A percentile compares a stretch with the other conserved stretches of the same genome.
These are phyloP conservation scores for Melastoma malabathricum DNA, from an alignment of 345 rosid species.

Conservation along the genomic window DNA sequence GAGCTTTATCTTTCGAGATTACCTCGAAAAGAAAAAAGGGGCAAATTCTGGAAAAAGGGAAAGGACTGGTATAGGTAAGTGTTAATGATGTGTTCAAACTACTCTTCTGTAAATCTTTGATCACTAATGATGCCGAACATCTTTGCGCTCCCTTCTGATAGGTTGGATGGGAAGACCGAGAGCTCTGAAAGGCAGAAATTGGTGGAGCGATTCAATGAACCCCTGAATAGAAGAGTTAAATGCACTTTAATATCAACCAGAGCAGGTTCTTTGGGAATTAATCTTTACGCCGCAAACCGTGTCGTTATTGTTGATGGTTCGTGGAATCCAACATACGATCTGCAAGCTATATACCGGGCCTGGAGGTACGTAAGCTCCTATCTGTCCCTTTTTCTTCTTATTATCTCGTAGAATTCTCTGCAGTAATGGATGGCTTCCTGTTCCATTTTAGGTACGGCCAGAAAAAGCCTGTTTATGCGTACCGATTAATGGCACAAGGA, in stretches of 20 bases:
- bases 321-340: conserved; percentile 99
- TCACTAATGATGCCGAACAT: not conserved
- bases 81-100: not conserved
- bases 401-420: not conserved
- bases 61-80: conserved; percentile 99
- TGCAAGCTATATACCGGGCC: conserved; percentile 96
- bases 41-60: conserved; percentile 89
- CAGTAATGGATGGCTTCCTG: not conserved
- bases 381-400: not conserved
- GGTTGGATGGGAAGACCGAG: conserved; percentile 95
- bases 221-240: conserved; percentile 70
- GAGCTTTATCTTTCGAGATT: conserved; percentile 81
- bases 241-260: conserved; percentile 92
- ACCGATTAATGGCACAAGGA: conserved; percentile 91
- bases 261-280: conserved; percentile 97
- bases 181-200: conserved; percentile 92
- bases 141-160: conserved; percentile 14
- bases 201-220: conserved; percentile 91
- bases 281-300: conserved; percentile 96
- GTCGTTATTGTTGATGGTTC: conserved; percentile 98
- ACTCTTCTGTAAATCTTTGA: not conserved
- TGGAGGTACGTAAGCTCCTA: conserved; percentile 62
- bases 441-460: conserved; percentile 79
- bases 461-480: conserved; percentile 91
- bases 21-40: conserved; percentile 53